phyloP scores from a whole-genome alignment of 1,284 basidiomycete species.

The Singerocomus inundabilis region DNA sequence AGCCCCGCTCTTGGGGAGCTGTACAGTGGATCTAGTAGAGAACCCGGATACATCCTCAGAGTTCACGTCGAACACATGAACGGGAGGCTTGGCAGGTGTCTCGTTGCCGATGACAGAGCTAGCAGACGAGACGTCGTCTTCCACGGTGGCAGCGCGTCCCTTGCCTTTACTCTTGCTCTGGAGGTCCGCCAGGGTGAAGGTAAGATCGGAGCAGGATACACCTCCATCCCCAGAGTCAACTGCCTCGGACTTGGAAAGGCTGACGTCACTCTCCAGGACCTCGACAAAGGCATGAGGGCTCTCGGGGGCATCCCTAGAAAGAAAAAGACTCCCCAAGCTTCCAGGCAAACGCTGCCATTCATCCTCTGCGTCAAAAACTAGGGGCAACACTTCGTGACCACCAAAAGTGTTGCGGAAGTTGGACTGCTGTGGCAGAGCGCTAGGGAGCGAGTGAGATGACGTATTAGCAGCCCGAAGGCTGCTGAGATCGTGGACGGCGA shows the following conservation, averaged over 20 bases:
- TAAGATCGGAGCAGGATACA: slow-evolving; percentile 22
- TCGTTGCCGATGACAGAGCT: slow-evolving; percentile 55
- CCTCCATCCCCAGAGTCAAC: slow-evolving; percentile 13
- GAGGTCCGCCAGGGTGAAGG: slow-evolving; percentile 16
- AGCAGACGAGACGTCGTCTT: slow-evolving; percentile 52
- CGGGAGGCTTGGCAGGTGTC: slow-evolving; percentile 51
- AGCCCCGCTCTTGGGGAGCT: slow-evolving; percentile 14
- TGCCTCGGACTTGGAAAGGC: slow-evolving; percentile 27
- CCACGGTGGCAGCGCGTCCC: slow-evolving; percentile 34
- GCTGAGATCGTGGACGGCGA: slow-evolving; percentile 61
- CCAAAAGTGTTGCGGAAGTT: slow-evolving; percentile 55
- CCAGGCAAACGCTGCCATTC: slow-evolving; percentile 61
- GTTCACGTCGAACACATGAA: slow-evolving; percentile 53
- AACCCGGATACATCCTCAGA: slow-evolving; percentile 35
- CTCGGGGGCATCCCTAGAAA: slow-evolving; percentile 29
- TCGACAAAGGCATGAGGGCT: slow-evolving; percentile 66
- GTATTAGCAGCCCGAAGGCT: slow-evolving; percentile 33
- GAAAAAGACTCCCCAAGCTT: slow-evolving; percentile 37
- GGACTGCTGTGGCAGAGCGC: slow-evolving; percentile 38
- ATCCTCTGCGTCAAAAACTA: slow-evolving; percentile 56
- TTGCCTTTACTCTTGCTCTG: slow-evolving; percentile 53
- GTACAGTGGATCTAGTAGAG: slow-evolving; percentile 15
- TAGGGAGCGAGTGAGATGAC: slow-evolving; percentile 34
- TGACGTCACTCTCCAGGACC: slow-evolving; percentile 50
- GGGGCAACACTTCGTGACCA: slow-evolving; percentile 38